phyloP scores from a whole-genome alignment of 2,329 filamentous ascomycete species.

The Cordyceps militaris region DNA sequence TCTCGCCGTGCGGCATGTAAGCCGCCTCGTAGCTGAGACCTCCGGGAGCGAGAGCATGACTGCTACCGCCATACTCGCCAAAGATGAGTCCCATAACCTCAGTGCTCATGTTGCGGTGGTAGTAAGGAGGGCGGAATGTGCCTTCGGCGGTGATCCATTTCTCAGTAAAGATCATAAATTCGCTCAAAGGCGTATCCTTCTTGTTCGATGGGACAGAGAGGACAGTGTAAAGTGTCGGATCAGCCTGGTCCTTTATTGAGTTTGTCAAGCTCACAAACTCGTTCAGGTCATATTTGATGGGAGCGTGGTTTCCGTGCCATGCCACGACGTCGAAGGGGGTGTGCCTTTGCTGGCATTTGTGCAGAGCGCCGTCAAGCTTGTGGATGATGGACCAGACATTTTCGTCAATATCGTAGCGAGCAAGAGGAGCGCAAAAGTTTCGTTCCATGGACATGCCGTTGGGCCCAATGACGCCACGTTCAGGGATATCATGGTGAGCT shows the following conservation, averaged over 20 bases:
- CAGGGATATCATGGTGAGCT: conserved; percentile 56
- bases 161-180: conserved; percentile 62
- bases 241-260: conserved; percentile 56
- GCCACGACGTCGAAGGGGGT: conserved; percentile 65
- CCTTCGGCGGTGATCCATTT: conserved; percentile 56
- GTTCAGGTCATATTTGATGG: conserved; percentile 49
- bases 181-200: conserved; percentile 45
- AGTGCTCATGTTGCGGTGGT: conserved; percentile 53
- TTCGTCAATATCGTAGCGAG: conserved; percentile 50
- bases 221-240: conserved; percentile 60
- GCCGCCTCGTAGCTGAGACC: conserved; percentile 27
- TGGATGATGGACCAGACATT: conserved; percentile 51
- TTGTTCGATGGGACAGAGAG: conserved; percentile 54
- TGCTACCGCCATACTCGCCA: conserved; percentile 26
- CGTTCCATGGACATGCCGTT: conserved; percentile 59
- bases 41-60: conserved; percentile 22
- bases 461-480: conserved; percentile 59
- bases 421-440: conserved; percentile 58
- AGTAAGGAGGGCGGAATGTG: conserved; percentile 60
- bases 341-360: conserved; percentile 53
- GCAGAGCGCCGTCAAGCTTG: conserved; percentile 56
- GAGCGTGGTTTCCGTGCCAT: conserved; percentile 64
- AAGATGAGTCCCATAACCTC: conserved; percentile 50
- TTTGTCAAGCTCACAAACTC: conserved; percentile 52
- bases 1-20: conserved; percentile 31